These are phyloP conservation scores for Rhodotorula sp. DNA, from an alignment of 1,284 basidiomycete genomes.

Conservation along the genomic window DNA sequence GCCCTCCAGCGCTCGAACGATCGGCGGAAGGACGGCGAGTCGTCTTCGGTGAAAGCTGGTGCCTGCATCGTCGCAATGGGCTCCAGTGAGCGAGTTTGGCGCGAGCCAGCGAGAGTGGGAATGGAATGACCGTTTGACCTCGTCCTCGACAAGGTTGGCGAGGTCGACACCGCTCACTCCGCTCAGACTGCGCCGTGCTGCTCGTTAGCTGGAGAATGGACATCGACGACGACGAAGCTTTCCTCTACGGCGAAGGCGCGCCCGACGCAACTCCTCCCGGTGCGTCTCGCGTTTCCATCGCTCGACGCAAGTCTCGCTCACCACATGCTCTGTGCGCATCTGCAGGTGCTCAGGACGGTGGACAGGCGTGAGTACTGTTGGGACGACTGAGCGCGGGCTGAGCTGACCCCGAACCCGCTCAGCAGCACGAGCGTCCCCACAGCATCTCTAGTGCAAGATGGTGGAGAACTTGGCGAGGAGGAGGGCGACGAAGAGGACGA, in stretches of 20 bases:
- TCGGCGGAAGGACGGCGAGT: slow-evolving; percentile 26
- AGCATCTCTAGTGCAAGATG: slow-evolving; percentile 7
- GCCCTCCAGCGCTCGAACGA: slow-evolving; percentile 30
- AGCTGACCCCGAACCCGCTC: neutral
- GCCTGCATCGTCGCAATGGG: neutral
- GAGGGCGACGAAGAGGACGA: slow-evolving; percentile 37
- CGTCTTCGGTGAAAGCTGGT: neutral
- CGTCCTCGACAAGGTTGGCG: too few species aligned
- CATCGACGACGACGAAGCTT: slow-evolving; percentile 38
- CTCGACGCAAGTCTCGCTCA: neutral
- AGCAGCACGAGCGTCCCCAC: neutral
- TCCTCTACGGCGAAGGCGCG: slow-evolving; percentile 35
- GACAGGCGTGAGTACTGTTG: too few species aligned
- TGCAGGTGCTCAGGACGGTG: neutral
- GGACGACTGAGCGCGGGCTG: too few species aligned
- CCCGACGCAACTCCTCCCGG: neutral
- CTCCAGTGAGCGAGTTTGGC: neutral
- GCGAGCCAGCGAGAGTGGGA: too few species aligned
- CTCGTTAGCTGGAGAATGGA: slow-evolving; percentile 8
- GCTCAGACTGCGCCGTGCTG: neutral
- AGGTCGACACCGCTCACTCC: neutral
- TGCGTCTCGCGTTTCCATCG: neutral
- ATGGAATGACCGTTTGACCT: too few species aligned
- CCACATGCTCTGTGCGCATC: neutral
- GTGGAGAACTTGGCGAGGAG: slow-evolving; percentile 23